Evolutionary conservation across 371 early-diverging fungal species (phyloP), one percentile per base, ranked within the genome.

Genomic region (Mucor velutinosus): DNA sequence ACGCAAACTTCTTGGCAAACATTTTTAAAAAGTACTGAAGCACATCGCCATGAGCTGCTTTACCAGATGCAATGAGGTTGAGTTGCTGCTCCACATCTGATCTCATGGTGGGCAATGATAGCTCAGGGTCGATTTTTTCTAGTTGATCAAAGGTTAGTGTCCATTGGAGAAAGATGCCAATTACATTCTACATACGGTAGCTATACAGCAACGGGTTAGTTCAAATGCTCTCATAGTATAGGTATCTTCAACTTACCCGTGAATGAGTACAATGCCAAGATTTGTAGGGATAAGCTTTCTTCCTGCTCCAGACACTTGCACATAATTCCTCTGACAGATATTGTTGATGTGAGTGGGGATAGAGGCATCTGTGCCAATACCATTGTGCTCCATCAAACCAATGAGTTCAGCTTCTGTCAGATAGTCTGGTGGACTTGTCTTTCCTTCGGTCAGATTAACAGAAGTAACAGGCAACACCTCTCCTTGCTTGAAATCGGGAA

Each of bases 311-410:
- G 69, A 62, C 0, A 84, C 84, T 59, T 75, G 75, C 0, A 85
- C 86, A 77, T 92, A 92, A 32, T 83, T 80, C 71, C 92, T 76
- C 32, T 82, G 83, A 61, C 86, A 85, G n/a, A 92, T 90, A 45
- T 89, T 89, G 53, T 88, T 84, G 58, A 92, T 92, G 64, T 92
- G 92, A n/a, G 87, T 88, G 41, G 90, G 88, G 47, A 92, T 92
- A 5, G 90, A 89, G 7, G 92, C 92, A 76, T 93, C 93, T 5
- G 93, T 93, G n/a, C 93, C 93, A 56, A 93, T 93, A 15, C 93
- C 93, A 72, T 90, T 80, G 59, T 86, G 87, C 72, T 93, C 93
- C 81, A 81, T 79, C 14, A 81, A 37, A 0, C 81, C 82, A 76
- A 93, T 91, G 1, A 92, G 66, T 59, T 92, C 93, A 10, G 86